Evolutionary conservation across 257 asterid genomes (phyloP).

Genomic region (Leptodermis oblonga): DNA sequence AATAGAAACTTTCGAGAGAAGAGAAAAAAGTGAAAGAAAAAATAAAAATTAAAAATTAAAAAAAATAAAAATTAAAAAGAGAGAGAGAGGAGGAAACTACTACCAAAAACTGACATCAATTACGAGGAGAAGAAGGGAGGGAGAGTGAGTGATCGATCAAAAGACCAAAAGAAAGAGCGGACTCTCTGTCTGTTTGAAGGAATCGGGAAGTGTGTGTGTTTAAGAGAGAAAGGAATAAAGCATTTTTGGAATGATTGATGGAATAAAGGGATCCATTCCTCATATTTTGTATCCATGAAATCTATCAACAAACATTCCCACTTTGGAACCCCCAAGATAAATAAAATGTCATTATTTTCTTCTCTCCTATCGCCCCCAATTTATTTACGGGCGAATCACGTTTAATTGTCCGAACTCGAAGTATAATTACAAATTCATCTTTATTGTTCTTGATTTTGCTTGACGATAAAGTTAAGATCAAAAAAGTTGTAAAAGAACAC

Average conservation of each 20-base stretch:
- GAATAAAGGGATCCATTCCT: conserved; percentile 46
- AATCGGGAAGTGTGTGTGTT: conserved; percentile 52
- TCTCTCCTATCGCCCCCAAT: no score
- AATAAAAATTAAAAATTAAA: no score
- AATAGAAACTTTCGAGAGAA: conserved; percentile 47
- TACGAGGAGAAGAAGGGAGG: conserved; percentile 20
- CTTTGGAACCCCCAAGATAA: not conserved
- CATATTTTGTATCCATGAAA: conserved; percentile 35
- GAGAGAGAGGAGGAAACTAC: conserved; percentile 32
- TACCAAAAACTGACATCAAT: conserved; percentile 16
- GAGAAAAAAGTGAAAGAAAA: conserved; percentile 25
- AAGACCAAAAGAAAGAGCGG: conserved; percentile 38
- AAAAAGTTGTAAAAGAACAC: no score
- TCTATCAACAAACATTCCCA: conserved; percentile 29
- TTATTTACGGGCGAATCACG: no score
- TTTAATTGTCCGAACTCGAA: no score
- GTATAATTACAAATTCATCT: no score
- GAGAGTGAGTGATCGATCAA: conserved; percentile 1
- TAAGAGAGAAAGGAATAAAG: conserved; percentile 60
- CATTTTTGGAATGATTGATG: conserved; percentile 46
- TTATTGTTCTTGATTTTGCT: no score
- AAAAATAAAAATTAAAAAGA: no score
- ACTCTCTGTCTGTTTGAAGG: conserved; percentile 73
- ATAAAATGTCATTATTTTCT: no score
- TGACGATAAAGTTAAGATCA: no score